Evolutionary conservation across 306 rosid species (phyloP).

Genomic region (Gastrolobium villosum): DNA sequence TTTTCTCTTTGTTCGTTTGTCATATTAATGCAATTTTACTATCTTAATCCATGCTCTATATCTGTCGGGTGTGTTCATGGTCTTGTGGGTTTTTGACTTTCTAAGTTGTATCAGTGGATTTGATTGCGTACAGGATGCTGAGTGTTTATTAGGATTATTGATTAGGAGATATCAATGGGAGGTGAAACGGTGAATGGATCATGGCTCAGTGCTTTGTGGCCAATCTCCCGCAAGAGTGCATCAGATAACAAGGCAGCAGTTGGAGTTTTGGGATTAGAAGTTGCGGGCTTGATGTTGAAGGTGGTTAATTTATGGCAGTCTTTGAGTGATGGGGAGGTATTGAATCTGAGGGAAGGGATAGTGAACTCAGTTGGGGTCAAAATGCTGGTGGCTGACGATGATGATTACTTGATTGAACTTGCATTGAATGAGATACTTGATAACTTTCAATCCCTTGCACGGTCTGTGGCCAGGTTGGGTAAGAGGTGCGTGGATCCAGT

Average conservation of each 20-base stretch:
- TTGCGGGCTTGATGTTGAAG: constrained; percentile 81
- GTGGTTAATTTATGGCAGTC: constrained; percentile 75
- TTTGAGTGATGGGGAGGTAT: constrained; percentile 71
- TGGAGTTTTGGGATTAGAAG: constrained; percentile 83
- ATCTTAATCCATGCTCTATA: background rate
- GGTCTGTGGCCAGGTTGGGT: constrained; percentile 75
- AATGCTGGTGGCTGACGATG: constrained; percentile 73
- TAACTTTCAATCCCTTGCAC: constrained; percentile 67
- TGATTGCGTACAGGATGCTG: constrained; percentile 53
- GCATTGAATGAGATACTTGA: constrained; percentile 78
- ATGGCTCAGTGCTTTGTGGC: constrained; percentile 68
- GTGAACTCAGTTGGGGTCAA: constrained; percentile 68
- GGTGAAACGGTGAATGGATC: constrained; percentile 65
- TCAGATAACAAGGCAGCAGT: constrained; percentile 65
- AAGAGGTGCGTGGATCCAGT: constrained; percentile 74
- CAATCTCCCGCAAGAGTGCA: constrained; percentile 63
- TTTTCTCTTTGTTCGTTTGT: background rate
- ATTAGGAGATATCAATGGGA: constrained; percentile 56
- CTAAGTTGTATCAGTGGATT: constrained; percentile 38
- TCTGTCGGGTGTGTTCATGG: background rate
- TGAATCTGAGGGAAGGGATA: constrained; percentile 64
- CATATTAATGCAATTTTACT: constrained; percentile 5
- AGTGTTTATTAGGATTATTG: constrained; percentile 37
- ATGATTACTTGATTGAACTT: constrained; percentile 71
- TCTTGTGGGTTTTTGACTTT: constrained; percentile 35